A percentile compares a stretch with the other conserved stretches of the same genome.
These are phyloP conservation scores for Drechslerella dactyloides DNA, from an alignment of 2,329 filamentous ascomycete genomes.

Conservation along the genomic window DNA sequence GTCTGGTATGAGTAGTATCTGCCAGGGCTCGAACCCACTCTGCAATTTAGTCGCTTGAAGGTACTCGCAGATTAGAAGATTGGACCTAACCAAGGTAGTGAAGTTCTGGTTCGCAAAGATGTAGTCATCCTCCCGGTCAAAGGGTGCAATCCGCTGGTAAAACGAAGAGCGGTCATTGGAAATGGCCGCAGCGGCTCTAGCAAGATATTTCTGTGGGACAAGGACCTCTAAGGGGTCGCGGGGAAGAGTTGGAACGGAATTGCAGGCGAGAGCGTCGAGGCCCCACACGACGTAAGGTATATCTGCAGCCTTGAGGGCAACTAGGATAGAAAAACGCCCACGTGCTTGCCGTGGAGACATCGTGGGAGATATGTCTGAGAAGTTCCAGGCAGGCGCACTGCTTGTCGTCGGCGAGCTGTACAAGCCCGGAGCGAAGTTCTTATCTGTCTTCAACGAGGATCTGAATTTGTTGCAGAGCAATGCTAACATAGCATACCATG, in stretches of 20 bases:
- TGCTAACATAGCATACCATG: neutral
- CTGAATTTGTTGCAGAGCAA: neutral
- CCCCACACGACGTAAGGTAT: conserved; percentile 40
- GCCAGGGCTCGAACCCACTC: conserved; percentile 29
- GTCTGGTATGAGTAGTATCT: conserved; percentile 37
- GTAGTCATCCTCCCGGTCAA: conserved; percentile 22
- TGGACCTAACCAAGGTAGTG: conserved; percentile 13
- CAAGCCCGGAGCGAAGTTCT: too few relatives aligned
- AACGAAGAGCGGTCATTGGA: conserved; percentile 7
- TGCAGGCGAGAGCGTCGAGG: conserved; percentile 32
- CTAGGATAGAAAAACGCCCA: conserved; percentile 16
- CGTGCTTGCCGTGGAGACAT: conserved; percentile 15
- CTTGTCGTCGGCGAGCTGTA: neutral
- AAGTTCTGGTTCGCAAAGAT: conserved; percentile 20
- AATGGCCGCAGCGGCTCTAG: conserved; percentile 14
- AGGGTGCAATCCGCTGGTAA: conserved; percentile 15
- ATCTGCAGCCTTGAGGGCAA: neutral
- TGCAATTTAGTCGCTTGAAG: conserved; percentile 5
- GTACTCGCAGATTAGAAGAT: conserved; percentile 2
- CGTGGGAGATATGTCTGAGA: conserved; percentile 1
- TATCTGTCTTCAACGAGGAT: too few relatives aligned
- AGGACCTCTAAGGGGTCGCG: conserved; percentile 36
- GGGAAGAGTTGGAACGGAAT: conserved; percentile 17
- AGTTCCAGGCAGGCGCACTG: conserved; percentile 11
- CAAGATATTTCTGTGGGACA: conserved; percentile 19